A percentile compares a stretch with the other conserved stretches of the same genome.
Evolutionary conservation across 176 grass and related monocot genomes (phyloP).

Genomic region (Bothriochloa decipiens): DNA sequence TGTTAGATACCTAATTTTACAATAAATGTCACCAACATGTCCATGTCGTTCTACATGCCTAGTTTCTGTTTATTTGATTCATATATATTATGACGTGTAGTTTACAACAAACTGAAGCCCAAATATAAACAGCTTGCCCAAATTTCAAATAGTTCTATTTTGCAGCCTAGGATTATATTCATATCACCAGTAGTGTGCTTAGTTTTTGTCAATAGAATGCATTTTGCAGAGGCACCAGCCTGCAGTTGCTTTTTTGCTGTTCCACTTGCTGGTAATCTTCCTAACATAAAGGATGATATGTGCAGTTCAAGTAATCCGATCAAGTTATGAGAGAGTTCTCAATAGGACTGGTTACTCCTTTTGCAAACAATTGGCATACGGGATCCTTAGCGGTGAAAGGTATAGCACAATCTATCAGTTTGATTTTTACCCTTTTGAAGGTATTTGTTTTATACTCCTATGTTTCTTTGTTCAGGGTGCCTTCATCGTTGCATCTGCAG

Average conservation of each 20-base stretch:
- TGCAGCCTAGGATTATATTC: background rate
- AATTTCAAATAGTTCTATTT: background rate
- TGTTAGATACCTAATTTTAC: conserved; percentile 5
- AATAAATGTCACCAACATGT: background rate
- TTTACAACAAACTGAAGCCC: background rate
- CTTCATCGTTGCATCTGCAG: conserved; percentile 59
- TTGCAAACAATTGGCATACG: conserved; percentile 65
- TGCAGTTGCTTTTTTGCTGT: conserved; percentile 5
- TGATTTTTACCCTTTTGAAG: background rate
- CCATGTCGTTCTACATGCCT: background rate
- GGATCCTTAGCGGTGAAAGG: conserved; percentile 85
- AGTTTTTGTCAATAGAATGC: conserved; percentile 16
- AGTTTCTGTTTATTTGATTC: conserved; percentile 8
- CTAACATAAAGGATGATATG: conserved; percentile 36
- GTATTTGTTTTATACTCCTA: conserved; percentile 9
- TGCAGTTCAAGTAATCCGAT: conserved; percentile 68
- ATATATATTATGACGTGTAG: background rate
- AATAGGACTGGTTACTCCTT: conserved; percentile 64
- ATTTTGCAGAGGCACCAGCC: background rate
- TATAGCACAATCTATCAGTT: conserved; percentile 39
- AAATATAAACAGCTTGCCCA: background rate
- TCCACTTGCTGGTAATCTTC: background rate
- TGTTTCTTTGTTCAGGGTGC: conserved; percentile 54
- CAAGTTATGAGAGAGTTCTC: conserved; percentile 64
- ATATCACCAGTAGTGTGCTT: background rate